Percentiles rank a stretch among this genome's conserved stretches.
phyloP scores from a whole-genome alignment of 345 rosid genomes.

The Pistacia atlantica region DNA sequence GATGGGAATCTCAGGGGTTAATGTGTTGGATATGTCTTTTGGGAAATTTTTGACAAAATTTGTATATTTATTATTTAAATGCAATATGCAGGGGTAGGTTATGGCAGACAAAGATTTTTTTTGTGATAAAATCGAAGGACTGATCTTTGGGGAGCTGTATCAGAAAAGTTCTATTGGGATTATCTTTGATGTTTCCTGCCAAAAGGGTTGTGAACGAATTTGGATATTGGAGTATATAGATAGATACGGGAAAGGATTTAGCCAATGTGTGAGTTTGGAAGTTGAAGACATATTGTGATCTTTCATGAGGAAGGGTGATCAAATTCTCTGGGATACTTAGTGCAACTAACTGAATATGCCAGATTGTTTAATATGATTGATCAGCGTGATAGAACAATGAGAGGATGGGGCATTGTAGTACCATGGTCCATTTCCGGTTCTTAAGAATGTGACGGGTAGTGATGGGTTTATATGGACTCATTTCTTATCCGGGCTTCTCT shows the following conservation, averaged over 20 bases:
- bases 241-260: no score
- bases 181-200: neutral
- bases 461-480: neutral
- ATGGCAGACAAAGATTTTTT: neutral
- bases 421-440: constrained; percentile 4
- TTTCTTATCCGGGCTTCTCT: no score
- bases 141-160: neutral
- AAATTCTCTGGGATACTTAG: neutral
- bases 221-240: no score
- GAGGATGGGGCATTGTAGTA: neutral
- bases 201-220: constrained; percentile 2
- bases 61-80: neutral
- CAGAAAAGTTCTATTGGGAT: neutral
- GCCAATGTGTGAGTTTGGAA: neutral
- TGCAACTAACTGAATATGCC: neutral
- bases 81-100: neutral
- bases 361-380: neutral
- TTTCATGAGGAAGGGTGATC: neutral
- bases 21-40: neutral
- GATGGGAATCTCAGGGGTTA: neutral
- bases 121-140: neutral
- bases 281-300: neutral
- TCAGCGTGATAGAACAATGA: neutral
- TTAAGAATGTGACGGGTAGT: neutral
- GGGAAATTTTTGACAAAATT: neutral